Conservation (phyloP, 2,329 filamentous ascomycete species). For the Penicillium sp. region DNA sequence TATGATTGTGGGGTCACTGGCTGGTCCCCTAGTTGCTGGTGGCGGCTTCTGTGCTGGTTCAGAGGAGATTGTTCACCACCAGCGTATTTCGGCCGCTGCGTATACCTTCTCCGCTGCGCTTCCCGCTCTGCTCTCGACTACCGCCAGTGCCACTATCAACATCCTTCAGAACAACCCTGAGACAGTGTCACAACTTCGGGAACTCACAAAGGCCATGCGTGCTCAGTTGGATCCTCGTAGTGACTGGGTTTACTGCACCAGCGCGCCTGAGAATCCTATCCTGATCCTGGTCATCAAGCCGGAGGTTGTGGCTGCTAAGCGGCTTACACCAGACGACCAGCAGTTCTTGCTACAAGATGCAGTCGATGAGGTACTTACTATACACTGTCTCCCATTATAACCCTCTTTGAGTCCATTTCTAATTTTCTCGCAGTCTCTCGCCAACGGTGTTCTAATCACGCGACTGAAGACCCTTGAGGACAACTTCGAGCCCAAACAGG, state of each 20-base stretch:
- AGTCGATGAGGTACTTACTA: conserved; percentile 85
- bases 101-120: conserved; percentile 96
- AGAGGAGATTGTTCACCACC: conserved; percentile 89
- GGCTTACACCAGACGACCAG: conserved; percentile 70
- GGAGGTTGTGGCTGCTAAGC: conserved; percentile 70
- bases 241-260: conserved; percentile 86
- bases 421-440: conserved; percentile 59
- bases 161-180: conserved; percentile 85
- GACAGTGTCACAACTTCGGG: conserved; percentile 71
- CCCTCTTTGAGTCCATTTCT: conserved; percentile 8
- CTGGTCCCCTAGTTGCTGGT: conserved; percentile 84
- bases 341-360: conserved; percentile 82
- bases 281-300: conserved; percentile 80
- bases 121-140: conserved; percentile 91
- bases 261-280: conserved; percentile 78
- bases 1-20: conserved; percentile 93
- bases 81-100: conserved; percentile 85
- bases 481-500: conserved; percentile 63
- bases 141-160: conserved; percentile 83
- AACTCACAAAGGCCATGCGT: conserved; percentile 82
- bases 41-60: conserved; percentile 94
- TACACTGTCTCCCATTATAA: neutral
- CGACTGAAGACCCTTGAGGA: conserved; percentile 77
- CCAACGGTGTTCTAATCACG: conserved; percentile 86
- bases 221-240: conserved; percentile 86